Percentiles rank a stretch among this genome's conserved stretches.
phyloP scores from a whole-genome alignment of 257 asterid species.

The Anisodus acutangulus region DNA sequence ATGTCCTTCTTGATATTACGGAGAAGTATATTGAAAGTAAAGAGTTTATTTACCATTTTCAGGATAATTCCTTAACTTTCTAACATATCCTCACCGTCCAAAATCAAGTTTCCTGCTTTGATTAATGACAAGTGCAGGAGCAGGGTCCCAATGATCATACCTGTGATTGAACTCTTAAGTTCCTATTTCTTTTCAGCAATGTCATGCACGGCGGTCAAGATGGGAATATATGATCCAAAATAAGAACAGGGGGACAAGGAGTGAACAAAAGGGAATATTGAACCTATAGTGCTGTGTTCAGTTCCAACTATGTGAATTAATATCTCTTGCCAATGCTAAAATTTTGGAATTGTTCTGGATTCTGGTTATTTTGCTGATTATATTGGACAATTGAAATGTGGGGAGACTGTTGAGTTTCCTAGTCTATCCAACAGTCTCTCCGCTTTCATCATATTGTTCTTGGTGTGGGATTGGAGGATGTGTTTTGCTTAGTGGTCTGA shows the following conservation, averaged over 20 bases:
- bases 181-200: not conserved
- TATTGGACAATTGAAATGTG: not conserved
- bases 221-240: not conserved
- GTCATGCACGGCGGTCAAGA: not conserved
- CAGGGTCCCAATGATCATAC: not conserved
- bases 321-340: constrained; percentile 11
- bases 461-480: not conserved
- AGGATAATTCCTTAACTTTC: constrained; percentile 15
- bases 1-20: not conserved
- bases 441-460: constrained; percentile 20
- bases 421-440: not conserved
- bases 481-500: not conserved
- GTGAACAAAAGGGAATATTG: not conserved
- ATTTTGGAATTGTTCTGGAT: not conserved
- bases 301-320: constrained; percentile 4
- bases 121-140: not conserved
- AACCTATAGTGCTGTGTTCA: not conserved
- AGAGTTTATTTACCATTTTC: not conserved
- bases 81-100: not conserved
- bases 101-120: not conserved
- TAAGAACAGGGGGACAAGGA: not conserved
- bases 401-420: constrained; percentile 19
- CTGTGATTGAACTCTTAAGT: not conserved
- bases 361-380: not conserved
- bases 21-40: not conserved